A percentile compares a stretch with the other conserved stretches of the same genome.
Evolutionary conservation across 768 basidiomycete species (phyloP).

Genomic region (Lactarius sp.): DNA sequence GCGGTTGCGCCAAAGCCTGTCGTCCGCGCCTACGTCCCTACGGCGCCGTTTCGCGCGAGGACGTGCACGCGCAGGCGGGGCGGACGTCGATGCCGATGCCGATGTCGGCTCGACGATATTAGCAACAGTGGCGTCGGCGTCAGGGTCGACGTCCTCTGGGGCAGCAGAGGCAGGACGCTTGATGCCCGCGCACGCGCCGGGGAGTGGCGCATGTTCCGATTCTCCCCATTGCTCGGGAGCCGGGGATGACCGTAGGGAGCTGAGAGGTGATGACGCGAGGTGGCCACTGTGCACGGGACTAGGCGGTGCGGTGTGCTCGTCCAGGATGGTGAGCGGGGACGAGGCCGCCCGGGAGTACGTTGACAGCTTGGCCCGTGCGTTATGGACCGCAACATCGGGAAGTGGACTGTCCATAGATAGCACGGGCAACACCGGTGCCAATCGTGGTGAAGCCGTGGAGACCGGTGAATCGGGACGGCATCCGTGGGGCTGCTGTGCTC

Average conservation of each 20-base stretch:
- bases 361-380: background rate
- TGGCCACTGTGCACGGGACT: background rate
- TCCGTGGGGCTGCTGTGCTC: background rate
- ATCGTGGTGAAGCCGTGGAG: background rate
- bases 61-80: background rate
- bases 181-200: background rate
- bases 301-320: background rate
- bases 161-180: background rate
- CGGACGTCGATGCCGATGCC: background rate
- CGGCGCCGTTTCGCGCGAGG: constrained; percentile 12
- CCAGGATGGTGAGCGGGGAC: constrained; percentile 4
- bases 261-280: constrained; percentile 19
- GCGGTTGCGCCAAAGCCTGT: constrained; percentile 8
- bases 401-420: background rate
- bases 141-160: background rate
- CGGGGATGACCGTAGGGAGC: constrained; percentile 20
- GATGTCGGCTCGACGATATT: background rate
- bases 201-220: background rate
- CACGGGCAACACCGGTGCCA: background rate
- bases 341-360: constrained; percentile 12
- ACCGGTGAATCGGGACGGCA: background rate
- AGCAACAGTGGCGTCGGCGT: background rate
- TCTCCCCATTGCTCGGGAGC: constrained; percentile 4
- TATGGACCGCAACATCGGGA: background rate
- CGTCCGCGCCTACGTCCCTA: constrained; percentile 2